phyloP scores from a whole-genome alignment of 257 asterid species.

The Capsicum pubescens region DNA sequence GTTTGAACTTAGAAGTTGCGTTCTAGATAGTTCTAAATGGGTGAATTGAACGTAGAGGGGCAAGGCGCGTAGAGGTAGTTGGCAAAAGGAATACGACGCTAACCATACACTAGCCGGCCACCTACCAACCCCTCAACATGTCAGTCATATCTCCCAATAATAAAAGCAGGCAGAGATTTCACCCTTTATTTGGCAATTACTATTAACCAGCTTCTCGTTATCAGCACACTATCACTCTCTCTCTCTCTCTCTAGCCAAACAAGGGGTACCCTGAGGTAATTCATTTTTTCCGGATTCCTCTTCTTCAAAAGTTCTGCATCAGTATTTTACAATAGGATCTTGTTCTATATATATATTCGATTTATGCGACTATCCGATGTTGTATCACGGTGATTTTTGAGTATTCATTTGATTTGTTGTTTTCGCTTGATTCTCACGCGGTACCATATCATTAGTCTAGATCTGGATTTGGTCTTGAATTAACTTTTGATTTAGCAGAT shows the following conservation, averaged over 20 bases:
- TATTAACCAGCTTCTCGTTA: not conserved
- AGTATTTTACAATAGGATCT: not conserved
- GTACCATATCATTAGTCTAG: not conserved
- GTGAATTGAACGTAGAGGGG: not conserved
- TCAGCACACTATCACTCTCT: not conserved
- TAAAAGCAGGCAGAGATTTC: not conserved
- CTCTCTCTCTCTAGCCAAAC: not conserved
- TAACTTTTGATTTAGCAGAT: no score
- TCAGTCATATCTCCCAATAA: not conserved
- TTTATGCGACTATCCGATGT: constrained; percentile 28
- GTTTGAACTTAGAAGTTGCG: not conserved
- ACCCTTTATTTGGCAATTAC: not conserved
- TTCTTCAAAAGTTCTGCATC: not conserved
- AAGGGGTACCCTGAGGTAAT: constrained; percentile 35
- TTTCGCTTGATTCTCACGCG: constrained; percentile 22
- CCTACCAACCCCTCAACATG: not conserved
- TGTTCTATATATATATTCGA: constrained; percentile 22
- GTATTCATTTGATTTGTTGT: not conserved
- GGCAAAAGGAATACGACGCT: not conserved
- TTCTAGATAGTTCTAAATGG: not conserved
- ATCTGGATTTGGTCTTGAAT: not conserved
- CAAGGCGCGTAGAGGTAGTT: not conserved
- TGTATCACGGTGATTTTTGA: not conserved
- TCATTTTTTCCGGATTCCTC: not conserved
- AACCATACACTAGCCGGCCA: not conserved